These are phyloP conservation scores for Amaranthus cruentus DNA, from an alignment of 148 eudicot genomes.

Conservation along the genomic window DNA sequence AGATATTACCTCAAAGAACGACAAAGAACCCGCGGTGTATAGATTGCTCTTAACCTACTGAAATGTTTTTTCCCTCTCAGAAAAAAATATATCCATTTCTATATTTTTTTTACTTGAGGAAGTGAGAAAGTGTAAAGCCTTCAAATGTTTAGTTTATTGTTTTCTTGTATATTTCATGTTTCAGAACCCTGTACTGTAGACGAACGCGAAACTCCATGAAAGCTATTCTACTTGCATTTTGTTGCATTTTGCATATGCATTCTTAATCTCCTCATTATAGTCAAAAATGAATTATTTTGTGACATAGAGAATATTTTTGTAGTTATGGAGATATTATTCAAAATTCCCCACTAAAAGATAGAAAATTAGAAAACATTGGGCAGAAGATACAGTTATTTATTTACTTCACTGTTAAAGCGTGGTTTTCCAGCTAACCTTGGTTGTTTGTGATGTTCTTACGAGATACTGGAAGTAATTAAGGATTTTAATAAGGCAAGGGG, in stretches of 20 bases:
- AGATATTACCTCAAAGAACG: too few species aligned
- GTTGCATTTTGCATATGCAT: neutral
- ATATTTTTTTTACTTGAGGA: too few species aligned
- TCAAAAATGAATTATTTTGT: neutral
- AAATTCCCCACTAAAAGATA: neutral
- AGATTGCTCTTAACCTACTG: too few species aligned
- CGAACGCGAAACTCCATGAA: too few species aligned
- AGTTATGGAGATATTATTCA: neutral
- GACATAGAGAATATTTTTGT: neutral
- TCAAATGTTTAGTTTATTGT: too few species aligned
- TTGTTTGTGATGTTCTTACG: constrained; percentile 17
- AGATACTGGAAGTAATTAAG: constrained; percentile 15
- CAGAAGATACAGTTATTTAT: constrained; percentile 9
- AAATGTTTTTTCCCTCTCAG: too few species aligned
- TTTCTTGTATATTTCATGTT: too few species aligned
- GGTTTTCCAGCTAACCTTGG: constrained; percentile 31
- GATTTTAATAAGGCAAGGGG: constrained; percentile 23
- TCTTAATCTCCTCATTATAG: neutral
- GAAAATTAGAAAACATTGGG: constrained; percentile 1
- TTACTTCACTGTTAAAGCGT: constrained; percentile 13
- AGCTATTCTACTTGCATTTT: too few species aligned
- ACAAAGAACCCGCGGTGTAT: too few species aligned
- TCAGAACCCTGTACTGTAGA: too few species aligned
- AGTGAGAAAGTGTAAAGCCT: too few species aligned
- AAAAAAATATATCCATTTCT: too few species aligned